Conservation (phyloP, 2,329 filamentous ascomycete genomes). For the Thielaviopsis ethacetica region DNA sequence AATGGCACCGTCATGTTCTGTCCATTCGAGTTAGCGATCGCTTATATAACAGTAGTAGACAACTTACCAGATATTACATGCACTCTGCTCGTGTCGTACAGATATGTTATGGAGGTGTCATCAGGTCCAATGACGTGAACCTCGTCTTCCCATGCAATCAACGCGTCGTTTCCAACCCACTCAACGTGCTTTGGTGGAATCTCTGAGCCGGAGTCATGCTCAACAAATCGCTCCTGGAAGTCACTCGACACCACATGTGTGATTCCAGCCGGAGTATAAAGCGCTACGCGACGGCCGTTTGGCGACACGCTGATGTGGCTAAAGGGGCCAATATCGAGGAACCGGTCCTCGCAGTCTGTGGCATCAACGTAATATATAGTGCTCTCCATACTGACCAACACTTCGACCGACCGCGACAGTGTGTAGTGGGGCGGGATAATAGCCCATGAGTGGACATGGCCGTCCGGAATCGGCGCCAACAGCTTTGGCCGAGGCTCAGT, state of each 20-base stretch:
- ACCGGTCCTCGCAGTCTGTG: slow-evolving; percentile 77
- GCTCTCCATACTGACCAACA: slow-evolving; percentile 66
- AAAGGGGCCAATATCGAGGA: slow-evolving; percentile 84
- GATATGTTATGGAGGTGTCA: slow-evolving; percentile 59
- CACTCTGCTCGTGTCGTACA: slow-evolving; percentile 78
- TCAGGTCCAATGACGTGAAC: slow-evolving; percentile 83
- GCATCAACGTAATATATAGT: slow-evolving; percentile 81
- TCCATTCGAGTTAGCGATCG: background rate
- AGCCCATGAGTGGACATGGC: slow-evolving; percentile 73
- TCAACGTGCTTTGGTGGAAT: slow-evolving; percentile 76
- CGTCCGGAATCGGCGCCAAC: slow-evolving; percentile 60
- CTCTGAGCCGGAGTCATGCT: slow-evolving; percentile 76
- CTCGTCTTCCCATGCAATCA: slow-evolving; percentile 95
- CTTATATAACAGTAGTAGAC: background rate
- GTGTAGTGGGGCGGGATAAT: slow-evolving; percentile 79
- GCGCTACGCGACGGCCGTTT: slow-evolving; percentile 71
- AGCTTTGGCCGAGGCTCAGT: slow-evolving; percentile 76
- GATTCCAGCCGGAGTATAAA: slow-evolving; percentile 73
- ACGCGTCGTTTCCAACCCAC: slow-evolving; percentile 93
- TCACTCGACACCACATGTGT: slow-evolving; percentile 90
- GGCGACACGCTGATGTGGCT: slow-evolving; percentile 81
- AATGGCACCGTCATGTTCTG: slow-evolving; percentile 68
- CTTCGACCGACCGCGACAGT: slow-evolving; percentile 83
- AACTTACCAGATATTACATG: slow-evolving; percentile 70
- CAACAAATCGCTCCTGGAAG: slow-evolving; percentile 80